Evolutionary conservation across 305 asterid species (phyloP).

Genomic region (Vinca major): DNA sequence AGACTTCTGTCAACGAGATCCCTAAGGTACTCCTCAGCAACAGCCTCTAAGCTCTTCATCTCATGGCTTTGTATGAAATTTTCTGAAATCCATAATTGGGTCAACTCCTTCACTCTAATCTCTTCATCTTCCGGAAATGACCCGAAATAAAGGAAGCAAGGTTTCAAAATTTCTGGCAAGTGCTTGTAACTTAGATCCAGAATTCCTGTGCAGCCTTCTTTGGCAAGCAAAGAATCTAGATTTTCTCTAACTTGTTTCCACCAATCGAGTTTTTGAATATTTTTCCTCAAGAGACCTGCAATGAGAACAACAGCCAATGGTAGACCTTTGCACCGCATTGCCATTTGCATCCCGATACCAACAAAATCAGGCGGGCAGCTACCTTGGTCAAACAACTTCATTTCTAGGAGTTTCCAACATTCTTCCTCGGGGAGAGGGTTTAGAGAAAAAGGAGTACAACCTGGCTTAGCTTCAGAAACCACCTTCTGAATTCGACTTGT

Average conservation of each 20-base stretch:
- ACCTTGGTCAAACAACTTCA: no score
- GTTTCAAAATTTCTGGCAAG: conserved; percentile 19
- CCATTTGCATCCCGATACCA: no score
- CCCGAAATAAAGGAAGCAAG: conserved; percentile 36
- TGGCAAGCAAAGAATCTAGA: neutral
- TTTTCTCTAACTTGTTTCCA: neutral
- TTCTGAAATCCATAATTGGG: conserved; percentile 24
- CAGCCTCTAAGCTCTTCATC: conserved; percentile 13
- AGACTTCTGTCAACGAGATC: neutral
- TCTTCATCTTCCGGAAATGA: conserved; percentile 14
- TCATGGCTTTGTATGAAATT: conserved; percentile 17
- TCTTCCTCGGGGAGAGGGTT: no score
- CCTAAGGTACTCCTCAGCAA: conserved; percentile 18
- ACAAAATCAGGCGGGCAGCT: no score
- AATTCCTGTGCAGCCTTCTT: conserved; percentile 2
- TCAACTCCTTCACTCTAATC: conserved; percentile 11
- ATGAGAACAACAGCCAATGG: neutral
- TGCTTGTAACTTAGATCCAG: conserved; percentile 21
- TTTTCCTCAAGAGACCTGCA: no score
- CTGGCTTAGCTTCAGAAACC: no score
- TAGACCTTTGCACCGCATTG: no score
- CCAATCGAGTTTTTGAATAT: no score
- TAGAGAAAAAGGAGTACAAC: no score
- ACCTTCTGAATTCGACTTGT: no score
- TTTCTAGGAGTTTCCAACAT: no score